These are phyloP conservation scores for Poa annua DNA, from an alignment of 176 grass and related monocot genomes.

Conservation along the genomic window DNA sequence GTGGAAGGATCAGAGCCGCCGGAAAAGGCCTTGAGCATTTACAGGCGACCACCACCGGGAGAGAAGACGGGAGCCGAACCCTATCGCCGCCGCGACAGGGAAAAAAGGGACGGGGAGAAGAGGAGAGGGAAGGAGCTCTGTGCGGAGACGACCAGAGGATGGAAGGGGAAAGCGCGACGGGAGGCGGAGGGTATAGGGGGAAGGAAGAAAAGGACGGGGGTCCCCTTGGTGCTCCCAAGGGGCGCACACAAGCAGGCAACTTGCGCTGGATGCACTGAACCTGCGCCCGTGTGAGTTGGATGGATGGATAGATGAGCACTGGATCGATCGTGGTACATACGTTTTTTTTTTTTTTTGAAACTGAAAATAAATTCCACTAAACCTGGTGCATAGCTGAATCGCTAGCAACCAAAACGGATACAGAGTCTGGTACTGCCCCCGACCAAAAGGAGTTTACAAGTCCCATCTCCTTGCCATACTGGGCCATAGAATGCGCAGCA, in stretches of 20 bases:
- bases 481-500: too few species aligned
- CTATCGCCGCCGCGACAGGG: slow-evolving; percentile 60
- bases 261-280: slow-evolving; percentile 48
- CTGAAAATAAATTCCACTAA: too few species aligned
- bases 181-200: not conserved
- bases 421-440: too few species aligned
- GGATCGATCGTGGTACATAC: not conserved
- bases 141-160: not conserved
- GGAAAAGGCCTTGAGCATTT: slow-evolving; percentile 58
- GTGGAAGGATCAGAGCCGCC: slow-evolving; percentile 43
- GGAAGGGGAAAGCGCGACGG: not conserved
- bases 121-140: not conserved
- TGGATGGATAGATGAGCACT: slow-evolving; percentile 9
- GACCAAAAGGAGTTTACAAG: too few species aligned
- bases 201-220: not conserved
- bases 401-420: too few species aligned
- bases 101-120: slow-evolving; percentile 38
- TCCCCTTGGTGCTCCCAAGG: slow-evolving; percentile 29
- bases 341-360: too few species aligned
- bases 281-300: not conserved
- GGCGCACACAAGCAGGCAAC: not conserved
- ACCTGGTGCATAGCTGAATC: too few species aligned
- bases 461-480: too few species aligned
- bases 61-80: slow-evolving; percentile 35
- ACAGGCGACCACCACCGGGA: slow-evolving; percentile 37